Evolutionary conservation across 2,329 filamentous ascomycete species (phyloP), one percentile per base, ranked within the genome.

Genomic region (Trichophyton verrucosum): DNA sequence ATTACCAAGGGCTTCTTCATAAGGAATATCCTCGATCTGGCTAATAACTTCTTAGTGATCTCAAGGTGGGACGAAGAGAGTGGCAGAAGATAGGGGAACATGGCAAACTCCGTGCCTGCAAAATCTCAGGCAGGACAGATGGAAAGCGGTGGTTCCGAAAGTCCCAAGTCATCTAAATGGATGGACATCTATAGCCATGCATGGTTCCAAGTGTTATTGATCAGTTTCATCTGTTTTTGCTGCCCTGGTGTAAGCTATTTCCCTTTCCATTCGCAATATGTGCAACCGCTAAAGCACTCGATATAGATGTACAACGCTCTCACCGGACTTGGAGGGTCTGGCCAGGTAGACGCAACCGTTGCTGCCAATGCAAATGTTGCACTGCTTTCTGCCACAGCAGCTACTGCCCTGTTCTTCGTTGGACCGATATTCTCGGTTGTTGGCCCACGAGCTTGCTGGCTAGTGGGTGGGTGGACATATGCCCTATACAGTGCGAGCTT

Each of bases 171-270:
- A 30, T 59, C 57, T 20, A 42, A 13, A 22, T 47, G 36, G 33
- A 49, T 57, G 15, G 53, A 46, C 22, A 44, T 77, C 58, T 78
- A 76, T 64, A 69, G 73, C 5, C 69, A 78, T 63, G 74, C 75
- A 13, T 80, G 77, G 77, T 75, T 75, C 47, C 77, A 80, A 66
- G 77, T 80, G 56, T 27, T 77, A 1, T 69, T 80, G 57, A 79
- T 80, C 61, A 77, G 75, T 66, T 70, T 79, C 57, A 79, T 80
- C 59, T 79, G 76, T 64, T 79, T 80, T 65, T 80, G 77, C 60
- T 73, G 76, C 38, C 77, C 76, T 4, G 75, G 75, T 13, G 75
- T 76, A 69, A 58, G 76, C 72, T 2, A 59, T 67, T 33, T 9
- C n/a, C 20, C 36, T 17, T 46, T 6, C 30, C 15, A 30, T 11